Conservation (phyloP, 306 rosid species). For the Quercus cerris region DNA sequence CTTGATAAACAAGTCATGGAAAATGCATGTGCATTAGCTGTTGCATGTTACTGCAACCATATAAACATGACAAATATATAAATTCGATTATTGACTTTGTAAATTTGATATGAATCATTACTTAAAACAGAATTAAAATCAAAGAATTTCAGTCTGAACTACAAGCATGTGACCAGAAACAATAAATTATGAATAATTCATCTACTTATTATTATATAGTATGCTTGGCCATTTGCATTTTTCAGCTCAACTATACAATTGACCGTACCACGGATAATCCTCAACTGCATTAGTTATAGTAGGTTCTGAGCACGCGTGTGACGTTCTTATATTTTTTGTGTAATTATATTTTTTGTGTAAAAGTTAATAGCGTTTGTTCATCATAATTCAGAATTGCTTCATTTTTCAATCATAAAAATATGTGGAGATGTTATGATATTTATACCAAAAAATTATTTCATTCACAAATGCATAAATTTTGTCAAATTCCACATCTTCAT, state of each 20-base stretch:
- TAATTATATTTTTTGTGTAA: too few species aligned
- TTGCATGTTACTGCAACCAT: conserved; percentile 38
- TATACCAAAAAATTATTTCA: too few species aligned
- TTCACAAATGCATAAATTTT: too few species aligned
- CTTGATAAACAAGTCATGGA: conserved; percentile 30
- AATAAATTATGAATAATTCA: not conserved
- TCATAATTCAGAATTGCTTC: too few species aligned
- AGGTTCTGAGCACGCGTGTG: accelerated
- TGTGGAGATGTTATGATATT: too few species aligned
- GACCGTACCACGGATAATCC: too few species aligned
- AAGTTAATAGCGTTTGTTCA: too few species aligned
- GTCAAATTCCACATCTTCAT: too few species aligned
- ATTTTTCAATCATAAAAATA: too few species aligned
- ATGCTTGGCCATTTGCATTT: not conserved
- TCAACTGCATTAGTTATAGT: too few species aligned
- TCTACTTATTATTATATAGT: not conserved
- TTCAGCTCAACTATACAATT: not conserved
- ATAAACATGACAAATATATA: not conserved
- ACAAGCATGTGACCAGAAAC: not conserved
- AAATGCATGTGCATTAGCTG: conserved; percentile 22
- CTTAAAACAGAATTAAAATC: not conserved
- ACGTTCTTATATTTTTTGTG: too few species aligned
- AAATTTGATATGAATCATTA: not conserved
- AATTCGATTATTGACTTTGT: conserved; percentile 9
- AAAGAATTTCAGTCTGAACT: not conserved